Evolutionary conservation across 257 asterid species (phyloP), one percentile per base, ranked within the genome.

Genomic region (Mitragyna speciosa): DNA sequence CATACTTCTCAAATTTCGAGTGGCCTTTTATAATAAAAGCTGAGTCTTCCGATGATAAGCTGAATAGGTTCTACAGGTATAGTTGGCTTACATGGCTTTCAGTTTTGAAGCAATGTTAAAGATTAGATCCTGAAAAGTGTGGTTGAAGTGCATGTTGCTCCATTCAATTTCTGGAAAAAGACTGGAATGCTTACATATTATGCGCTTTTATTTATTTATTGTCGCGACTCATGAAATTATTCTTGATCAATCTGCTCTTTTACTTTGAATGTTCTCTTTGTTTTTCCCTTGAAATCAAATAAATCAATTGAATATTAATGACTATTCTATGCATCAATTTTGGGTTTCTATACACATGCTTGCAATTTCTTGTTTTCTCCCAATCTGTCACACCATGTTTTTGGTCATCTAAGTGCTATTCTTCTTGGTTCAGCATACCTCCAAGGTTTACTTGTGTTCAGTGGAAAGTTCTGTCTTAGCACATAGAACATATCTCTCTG

Each of bases 1-100:
- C 93, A 0, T 92, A 90, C 82, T 95, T 95, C 87, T 89, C 99
- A 73, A 79, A 78, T 31, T 72, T 87, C 63, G 99, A 95, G 86
- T 93, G 99, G 99, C 6, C 84, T 76, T 82, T 82, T 54, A 87
- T 93, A 75, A 65, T 70, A 39, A 86, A 77, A 72, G 90, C 91
- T 39, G 86, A 85, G 84, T 89, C 93, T 72, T 85, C 91, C 66
- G 72, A 49, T 77, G 92, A 92, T 79, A 88, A 82, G 90, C 86
- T 92, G 75, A 86, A 87, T 76, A 77, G 47, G 76, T 92, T 93
- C 87, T 92, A 86, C 90, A 89, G 97, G 98, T 91, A 84, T 39
- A 31, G 76, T 72, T 66, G 48, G 0, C 76, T 78, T 39, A 33
- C 16, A 31, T 63, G 52, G 74, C 28, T 76, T 72, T 76, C 4